phyloP scores from a whole-genome alignment of 2,329 filamentous ascomycete genomes.

The Aspergillus sojae region DNA sequence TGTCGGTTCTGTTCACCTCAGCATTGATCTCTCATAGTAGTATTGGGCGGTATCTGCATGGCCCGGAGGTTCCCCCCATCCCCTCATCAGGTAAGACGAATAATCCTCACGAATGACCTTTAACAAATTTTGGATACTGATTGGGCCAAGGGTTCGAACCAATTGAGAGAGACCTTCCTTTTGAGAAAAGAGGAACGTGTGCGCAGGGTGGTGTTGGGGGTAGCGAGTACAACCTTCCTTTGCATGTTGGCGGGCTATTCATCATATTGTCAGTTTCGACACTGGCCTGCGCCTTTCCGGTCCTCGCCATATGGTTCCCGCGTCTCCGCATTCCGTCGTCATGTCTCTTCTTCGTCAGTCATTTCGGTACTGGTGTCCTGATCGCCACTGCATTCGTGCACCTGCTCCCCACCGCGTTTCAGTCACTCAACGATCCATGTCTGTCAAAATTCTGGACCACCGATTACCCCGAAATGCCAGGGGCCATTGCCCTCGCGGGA shows the following conservation, averaged over 20 bases:
- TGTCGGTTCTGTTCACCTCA: conserved; percentile 29
- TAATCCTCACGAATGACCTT: too few relatives aligned
- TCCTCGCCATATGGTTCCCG: conserved; percentile 63
- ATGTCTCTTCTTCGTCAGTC: conserved; percentile 55
- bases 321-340: conserved; percentile 59
- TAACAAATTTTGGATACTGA: background rate
- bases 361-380: conserved; percentile 82
- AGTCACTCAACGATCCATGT: conserved; percentile 53
- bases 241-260: conserved; percentile 67
- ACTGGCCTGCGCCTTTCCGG: conserved; percentile 67
- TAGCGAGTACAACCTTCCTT: conserved; percentile 61
- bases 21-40: conserved; percentile 26
- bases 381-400: conserved; percentile 86
- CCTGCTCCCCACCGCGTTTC: conserved; percentile 68
- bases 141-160: background rate
- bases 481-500: conserved; percentile 49
- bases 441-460: conserved; percentile 49
- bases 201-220: conserved; percentile 26
- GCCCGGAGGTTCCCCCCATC: background rate
- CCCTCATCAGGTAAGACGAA: background rate
- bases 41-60: conserved; percentile 14
- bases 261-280: conserved; percentile 59
- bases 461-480: conserved; percentile 51
- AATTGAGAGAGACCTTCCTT: background rate
- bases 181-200: conserved; percentile 28